phyloP scores from a whole-genome alignment of 2,329 filamentous ascomycete genomes.

The Aureobasidium pullulans region DNA sequence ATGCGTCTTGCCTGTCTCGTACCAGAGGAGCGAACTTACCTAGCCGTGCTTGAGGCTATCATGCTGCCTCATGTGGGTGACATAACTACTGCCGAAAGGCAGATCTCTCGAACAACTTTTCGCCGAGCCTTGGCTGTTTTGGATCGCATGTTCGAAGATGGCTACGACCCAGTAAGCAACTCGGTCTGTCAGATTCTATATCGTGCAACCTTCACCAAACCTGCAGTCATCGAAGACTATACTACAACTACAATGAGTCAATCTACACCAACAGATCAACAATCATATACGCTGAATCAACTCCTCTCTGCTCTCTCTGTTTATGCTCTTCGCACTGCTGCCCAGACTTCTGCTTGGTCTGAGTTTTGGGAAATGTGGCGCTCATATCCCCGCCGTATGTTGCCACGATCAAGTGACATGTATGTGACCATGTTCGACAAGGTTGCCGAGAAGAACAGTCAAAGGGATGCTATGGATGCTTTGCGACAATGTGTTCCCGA shows the following conservation, averaged over 20 bases:
- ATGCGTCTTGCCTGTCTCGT: constrained; percentile 29
- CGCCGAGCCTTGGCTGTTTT: constrained; percentile 33
- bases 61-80: constrained; percentile 24
- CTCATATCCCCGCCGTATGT: constrained; percentile 44
- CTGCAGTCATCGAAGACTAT: not conserved
- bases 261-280: constrained; percentile 17
- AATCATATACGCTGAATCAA: constrained; percentile 31
- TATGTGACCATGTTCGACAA: constrained; percentile 49
- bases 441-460: constrained; percentile 35
- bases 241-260: not conserved
- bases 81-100: constrained; percentile 15
- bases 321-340: constrained; percentile 5
- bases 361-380: constrained; percentile 57
- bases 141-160: constrained; percentile 35
- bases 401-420: constrained; percentile 43
- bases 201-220: not conserved
- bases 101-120: constrained; percentile 19
- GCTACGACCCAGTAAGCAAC: constrained; percentile 34
- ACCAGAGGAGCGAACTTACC: constrained; percentile 29
- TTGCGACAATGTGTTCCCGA: constrained; percentile 51
- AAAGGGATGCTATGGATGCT: constrained; percentile 40
- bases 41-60: constrained; percentile 29
- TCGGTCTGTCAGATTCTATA: constrained; percentile 43
- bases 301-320: constrained; percentile 29
- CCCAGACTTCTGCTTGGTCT: constrained; percentile 33